These are phyloP conservation scores for Podaxis pistillaris DNA, from an alignment of 768 basidiomycete species.

Conservation along the genomic window DNA sequence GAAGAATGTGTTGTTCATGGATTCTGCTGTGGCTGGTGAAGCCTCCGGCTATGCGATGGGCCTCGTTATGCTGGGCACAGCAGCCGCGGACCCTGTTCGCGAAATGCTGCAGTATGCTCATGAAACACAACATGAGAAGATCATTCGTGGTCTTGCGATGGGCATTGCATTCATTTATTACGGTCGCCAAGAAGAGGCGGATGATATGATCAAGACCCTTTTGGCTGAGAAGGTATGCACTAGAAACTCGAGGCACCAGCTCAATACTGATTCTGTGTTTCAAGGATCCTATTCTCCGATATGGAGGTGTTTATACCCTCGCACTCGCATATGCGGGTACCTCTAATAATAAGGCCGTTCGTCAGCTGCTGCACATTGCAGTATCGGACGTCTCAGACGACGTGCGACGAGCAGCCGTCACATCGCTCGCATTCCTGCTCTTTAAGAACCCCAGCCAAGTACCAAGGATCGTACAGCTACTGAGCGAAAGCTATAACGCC, in stretches of 20 bases:
- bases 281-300: slow-evolving; percentile 94
- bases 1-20: slow-evolving; percentile 84
- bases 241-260: not conserved
- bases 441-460: slow-evolving; percentile 98
- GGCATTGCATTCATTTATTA: slow-evolving; percentile 93
- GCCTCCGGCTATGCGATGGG: slow-evolving; percentile 98
- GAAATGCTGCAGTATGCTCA: slow-evolving; percentile 97
- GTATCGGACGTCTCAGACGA: slow-evolving; percentile 99
- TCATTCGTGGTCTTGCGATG: slow-evolving; percentile 92
- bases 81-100: slow-evolving; percentile 69
- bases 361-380: slow-evolving; percentile 90
- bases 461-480: slow-evolving; percentile 92
- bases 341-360: slow-evolving; percentile 89
- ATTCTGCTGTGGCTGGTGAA: slow-evolving; percentile 95
- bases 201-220: slow-evolving; percentile 73
- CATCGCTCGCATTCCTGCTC: slow-evolving; percentile 90
- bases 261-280: slow-evolving; percentile 12
- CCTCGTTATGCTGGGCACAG: slow-evolving; percentile 96
- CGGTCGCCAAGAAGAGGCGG: slow-evolving; percentile 89
- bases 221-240: slow-evolving; percentile 78
- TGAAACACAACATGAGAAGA: slow-evolving; percentile 99
- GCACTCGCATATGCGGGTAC: slow-evolving; percentile 97
- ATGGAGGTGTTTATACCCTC: slow-evolving; percentile 96
- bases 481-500: slow-evolving; percentile 98
- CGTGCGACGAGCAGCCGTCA: slow-evolving; percentile 95